Evolutionary conservation across 2,329 filamentous ascomycete species (phyloP), one percentile per base, ranked within the genome.

Genomic region (Domatiomyces globalis): DNA sequence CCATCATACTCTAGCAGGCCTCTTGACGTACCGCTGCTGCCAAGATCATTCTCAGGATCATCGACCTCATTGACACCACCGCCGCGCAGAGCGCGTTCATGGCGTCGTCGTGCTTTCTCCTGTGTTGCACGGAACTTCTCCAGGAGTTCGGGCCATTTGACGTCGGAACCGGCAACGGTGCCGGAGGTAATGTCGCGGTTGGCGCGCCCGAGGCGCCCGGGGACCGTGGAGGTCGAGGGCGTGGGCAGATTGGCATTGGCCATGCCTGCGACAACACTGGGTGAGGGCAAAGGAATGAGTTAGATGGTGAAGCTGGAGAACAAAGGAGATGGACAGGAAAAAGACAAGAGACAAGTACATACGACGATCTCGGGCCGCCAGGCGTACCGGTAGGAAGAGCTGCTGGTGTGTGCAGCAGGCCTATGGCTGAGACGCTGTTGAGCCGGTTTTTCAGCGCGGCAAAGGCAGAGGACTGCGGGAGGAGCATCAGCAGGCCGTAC

Each of bases 381-480:
- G 69, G 61, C 43, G 61, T n/a, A 50, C 51, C 46, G 10, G 62
- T 57, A 42, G 69, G 61, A 15, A 61, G 59, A 46, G 56, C 54
- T 5, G 80, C 85, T 56, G 83, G 82, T 59, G 85, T 84, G 65
- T 96, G 90, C 55, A 98, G 73, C 67, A 95, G 94, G 44, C 90
- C 92, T 65, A 98, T 96, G 49, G 92, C 89, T 71, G 87, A 94
- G 59, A 98, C 92, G 67, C 87, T 95, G 68, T 96, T 96, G 48
- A 98, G 77, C 43, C 92, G 82, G 65, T 98, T 98, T 66, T 95
- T 96, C 52, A 98, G 74, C 2, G 92, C 90, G 25, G 89, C 92
- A 69, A 98, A 98, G 7, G 92, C 94, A 25, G 88, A 94, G 15
- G 90, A 96, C 69, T 98, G 92, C 0, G 92, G 92, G n/a, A 98